Evolutionary conservation across 1,284 basidiomycete genomes (phyloP).

Genomic region (Ganoderma sinense): DNA sequence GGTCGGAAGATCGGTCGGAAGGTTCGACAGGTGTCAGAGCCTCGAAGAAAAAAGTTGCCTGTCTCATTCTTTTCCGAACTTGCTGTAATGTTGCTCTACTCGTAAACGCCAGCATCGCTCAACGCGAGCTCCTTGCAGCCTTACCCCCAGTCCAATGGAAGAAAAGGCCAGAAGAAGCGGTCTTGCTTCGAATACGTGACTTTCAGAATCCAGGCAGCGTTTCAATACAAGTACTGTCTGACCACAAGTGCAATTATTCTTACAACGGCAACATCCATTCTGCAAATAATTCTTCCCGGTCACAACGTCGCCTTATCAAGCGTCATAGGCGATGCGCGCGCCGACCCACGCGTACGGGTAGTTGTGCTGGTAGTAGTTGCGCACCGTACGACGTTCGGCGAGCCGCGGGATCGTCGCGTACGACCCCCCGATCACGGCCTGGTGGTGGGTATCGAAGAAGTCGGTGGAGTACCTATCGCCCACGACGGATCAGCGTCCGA

Average conservation of each 20-base stretch:
- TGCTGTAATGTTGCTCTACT: too few species aligned
- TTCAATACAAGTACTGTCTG: too few species aligned
- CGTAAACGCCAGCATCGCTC: too few species aligned
- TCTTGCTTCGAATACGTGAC: too few species aligned
- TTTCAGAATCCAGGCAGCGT: too few species aligned
- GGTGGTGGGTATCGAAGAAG: slow-evolving; percentile 89
- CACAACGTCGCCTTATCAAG: slow-evolving; percentile 1
- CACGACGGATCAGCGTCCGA: slow-evolving; percentile 18
- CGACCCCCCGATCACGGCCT: slow-evolving; percentile 90
- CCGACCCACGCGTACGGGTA: slow-evolving; percentile 81
- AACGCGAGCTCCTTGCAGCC: too few species aligned
- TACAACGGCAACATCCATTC: slow-evolving; percentile 2
- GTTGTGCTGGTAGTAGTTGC: slow-evolving; percentile 87
- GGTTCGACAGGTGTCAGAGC: too few species aligned
- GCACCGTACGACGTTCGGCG: slow-evolving; percentile 75
- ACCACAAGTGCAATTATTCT: neutral
- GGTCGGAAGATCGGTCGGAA: too few species aligned
- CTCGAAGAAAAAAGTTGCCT: too few species aligned
- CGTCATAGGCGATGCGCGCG: slow-evolving; percentile 78
- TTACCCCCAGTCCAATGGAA: too few species aligned
- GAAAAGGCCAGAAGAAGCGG: too few species aligned
- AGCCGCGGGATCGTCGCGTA: slow-evolving; percentile 88
- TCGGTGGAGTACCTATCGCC: slow-evolving; percentile 79
- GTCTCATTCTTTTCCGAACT: too few species aligned
- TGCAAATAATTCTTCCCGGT: neutral